Evolutionary conservation across 371 early-diverging fungal species (phyloP), one percentile per base, ranked within the genome.

Genomic region (Apophysomyces sp.): DNA sequence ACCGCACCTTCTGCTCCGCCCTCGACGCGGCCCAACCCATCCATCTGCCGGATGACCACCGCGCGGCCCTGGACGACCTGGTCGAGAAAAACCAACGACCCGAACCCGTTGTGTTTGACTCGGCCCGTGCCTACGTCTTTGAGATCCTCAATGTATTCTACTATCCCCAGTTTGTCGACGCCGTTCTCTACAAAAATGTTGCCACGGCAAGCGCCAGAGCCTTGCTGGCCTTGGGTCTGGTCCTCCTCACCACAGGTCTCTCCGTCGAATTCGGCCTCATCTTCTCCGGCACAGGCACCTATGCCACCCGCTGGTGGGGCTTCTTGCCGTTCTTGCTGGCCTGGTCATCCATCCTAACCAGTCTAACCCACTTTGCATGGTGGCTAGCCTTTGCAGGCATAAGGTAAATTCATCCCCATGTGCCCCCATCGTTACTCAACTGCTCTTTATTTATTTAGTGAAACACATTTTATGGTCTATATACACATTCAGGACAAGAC

Each of bases 131-230:
- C 0, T 74, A 81, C 55, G 77, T 81, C 4, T 81, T 71, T 57
- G 81, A 81, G 49, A 62, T 81, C 18, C 64, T 81, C 51, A 81
- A 81, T 55, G 71, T 81, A 11, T 78, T 78, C 58, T 81, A 71
- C 56, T 81, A 81, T 51, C 73, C 78, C 2, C 63, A 74, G 16
- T 81, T 81, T 66, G 71, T 81, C 0, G 78, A 81, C 31, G 34
- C 65, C 16, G 69, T 78, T 0, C 61, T 78, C 9, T 58, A 74
- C 44, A 76, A 73, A 12, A 81, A 81, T 29, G 51, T 78, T 0
- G 63, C 72, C 13, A 24, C 34, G 2, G 53, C 28, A 4, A 63
- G 63, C 7, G 65, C 77, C 1, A 61, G 72, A 3, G 11, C 78
- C 12, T 55, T 62, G 2, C 36, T 76, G 11, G 28, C 55, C 0